Evolutionary conservation across 2,329 filamentous ascomycete genomes (phyloP).

Genomic region (Epichloe hybrida): DNA sequence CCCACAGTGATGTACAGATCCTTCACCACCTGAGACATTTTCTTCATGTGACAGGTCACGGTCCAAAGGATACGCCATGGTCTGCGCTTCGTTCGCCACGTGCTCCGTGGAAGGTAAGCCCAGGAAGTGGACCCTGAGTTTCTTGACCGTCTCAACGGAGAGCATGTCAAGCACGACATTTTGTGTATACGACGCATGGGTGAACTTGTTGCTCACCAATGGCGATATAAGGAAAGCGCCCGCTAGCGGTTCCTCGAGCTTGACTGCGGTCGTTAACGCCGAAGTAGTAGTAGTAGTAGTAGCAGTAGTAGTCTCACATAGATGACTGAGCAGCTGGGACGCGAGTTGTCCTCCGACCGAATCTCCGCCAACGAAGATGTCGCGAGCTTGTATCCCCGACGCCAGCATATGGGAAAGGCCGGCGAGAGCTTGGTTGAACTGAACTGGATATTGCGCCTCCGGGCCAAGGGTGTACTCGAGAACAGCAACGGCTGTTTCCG

Average conservation of each 20-base stretch:
- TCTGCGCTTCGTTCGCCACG: neutral
- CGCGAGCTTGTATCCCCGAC: slow-evolving; percentile 10
- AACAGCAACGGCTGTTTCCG: slow-evolving; percentile 12
- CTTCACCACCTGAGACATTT: slow-evolving; percentile 1
- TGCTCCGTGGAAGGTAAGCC: neutral
- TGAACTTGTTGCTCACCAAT: slow-evolving; percentile 7
- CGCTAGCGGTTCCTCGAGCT: slow-evolving; percentile 12
- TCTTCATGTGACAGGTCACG: slow-evolving; percentile 1
- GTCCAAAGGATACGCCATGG: slow-evolving; percentile 5
- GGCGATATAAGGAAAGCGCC: slow-evolving; percentile 20
- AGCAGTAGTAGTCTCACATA: slow-evolving; percentile 15
- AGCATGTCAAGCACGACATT: slow-evolving; percentile 7
- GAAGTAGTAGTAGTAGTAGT: slow-evolving; percentile 8
- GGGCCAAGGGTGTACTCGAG: slow-evolving; percentile 19
- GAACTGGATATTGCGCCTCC: slow-evolving; percentile 13
- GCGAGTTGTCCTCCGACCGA: slow-evolving; percentile 21
- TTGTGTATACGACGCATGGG: slow-evolving; percentile 2
- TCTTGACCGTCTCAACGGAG: slow-evolving; percentile 1
- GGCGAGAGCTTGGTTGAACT: slow-evolving; percentile 15
- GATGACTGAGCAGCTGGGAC: slow-evolving; percentile 16
- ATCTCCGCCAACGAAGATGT: slow-evolving; percentile 20
- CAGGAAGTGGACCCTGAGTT: neutral
- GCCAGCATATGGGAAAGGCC: slow-evolving; percentile 12
- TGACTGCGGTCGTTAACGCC: slow-evolving; percentile 4
- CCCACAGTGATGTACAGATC: slow-evolving; percentile 5